Evolutionary conservation across 495 filamentous ascomycete genomes (phyloP).

Genomic region (Xylaria grammica): DNA sequence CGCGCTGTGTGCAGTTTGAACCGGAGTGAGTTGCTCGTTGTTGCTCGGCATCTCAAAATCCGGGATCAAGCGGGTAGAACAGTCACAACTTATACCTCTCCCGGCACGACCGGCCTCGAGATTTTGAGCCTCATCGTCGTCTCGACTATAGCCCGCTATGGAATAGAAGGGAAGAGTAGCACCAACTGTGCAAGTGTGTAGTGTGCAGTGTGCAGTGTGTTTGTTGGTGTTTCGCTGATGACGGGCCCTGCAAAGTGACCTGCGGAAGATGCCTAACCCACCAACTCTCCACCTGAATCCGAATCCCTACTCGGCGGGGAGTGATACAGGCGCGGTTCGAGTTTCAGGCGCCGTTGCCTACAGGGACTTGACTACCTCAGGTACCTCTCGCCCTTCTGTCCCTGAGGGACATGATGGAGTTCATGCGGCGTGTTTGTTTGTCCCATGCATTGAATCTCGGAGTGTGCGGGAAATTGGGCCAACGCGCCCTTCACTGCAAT

Average conservation of each 20-base stretch:
- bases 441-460: no score
- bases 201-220: no score
- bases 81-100: constrained; percentile 3
- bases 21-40: background rate
- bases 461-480: background rate
- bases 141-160: no score
- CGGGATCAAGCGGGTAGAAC: background rate
- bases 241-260: no score
- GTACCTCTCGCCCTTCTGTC: constrained; percentile 1
- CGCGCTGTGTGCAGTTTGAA: background rate
- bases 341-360: constrained; percentile 7
- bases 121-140: background rate
- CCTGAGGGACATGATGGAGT: background rate
- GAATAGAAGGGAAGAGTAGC: no score
- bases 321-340: background rate
- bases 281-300: no score
- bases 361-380: constrained; percentile 5
- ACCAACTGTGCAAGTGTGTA: no score
- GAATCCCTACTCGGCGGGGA: background rate
- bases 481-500: background rate
- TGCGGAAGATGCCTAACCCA: no score
- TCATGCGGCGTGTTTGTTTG: no score
- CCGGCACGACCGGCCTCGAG: background rate
- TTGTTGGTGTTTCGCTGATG: no score
- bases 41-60: background rate